Percentiles rank a stretch among this genome's conserved stretches.
Conservation (phyloP, 75 land plant genomes). For the Pseudotsuga menziesii region DNA sequence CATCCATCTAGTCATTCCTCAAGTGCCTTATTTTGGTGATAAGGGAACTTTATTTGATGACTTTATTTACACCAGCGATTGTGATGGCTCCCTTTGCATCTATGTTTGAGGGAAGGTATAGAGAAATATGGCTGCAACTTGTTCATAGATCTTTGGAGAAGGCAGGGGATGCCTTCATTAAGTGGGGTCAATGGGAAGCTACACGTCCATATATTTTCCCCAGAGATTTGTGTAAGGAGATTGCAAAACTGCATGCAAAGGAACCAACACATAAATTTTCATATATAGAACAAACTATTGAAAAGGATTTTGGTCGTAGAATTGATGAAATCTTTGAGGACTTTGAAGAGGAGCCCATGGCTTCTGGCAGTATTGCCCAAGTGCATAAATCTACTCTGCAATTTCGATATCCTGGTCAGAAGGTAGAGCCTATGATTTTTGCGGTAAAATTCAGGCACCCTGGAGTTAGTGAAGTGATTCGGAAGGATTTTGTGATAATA, state of each 20-base stretch:
- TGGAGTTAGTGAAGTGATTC: constrained; percentile 73
- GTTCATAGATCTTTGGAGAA: constrained; percentile 56
- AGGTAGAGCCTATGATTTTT: constrained; percentile 48
- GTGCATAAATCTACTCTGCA: constrained; percentile 63
- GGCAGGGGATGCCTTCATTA: constrained; percentile 88
- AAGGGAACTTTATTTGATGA: constrained; percentile 42
- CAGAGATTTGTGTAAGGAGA: constrained; percentile 57
- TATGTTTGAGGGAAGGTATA: constrained; percentile 31
- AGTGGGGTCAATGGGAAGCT: constrained; percentile 97
- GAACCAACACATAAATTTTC: constrained; percentile 75
- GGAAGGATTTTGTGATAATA: constrained; percentile 70
- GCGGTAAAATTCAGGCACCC: constrained; percentile 93
- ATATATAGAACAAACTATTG: constrained; percentile 43
- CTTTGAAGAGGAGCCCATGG: constrained; percentile 81
- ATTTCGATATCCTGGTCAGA: constrained; percentile 38
- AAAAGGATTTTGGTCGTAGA: constrained; percentile 70
- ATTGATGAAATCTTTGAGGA: constrained; percentile 72
- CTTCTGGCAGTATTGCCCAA: constrained; percentile 93
- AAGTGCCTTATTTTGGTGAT: constrained; percentile 41
- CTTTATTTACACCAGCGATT: constrained; percentile 63
- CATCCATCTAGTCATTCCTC: constrained; percentile 30
- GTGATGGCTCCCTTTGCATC: constrained; percentile 66
- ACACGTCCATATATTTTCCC: constrained; percentile 86
- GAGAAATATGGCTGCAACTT: constrained; percentile 56
- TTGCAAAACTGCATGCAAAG: constrained; percentile 68